Percentiles rank a stretch among this genome's conserved stretches.
These are phyloP conservation scores for Melocanna baccifera DNA, from an alignment of 176 grass and related monocot species.

Conservation along the genomic window DNA sequence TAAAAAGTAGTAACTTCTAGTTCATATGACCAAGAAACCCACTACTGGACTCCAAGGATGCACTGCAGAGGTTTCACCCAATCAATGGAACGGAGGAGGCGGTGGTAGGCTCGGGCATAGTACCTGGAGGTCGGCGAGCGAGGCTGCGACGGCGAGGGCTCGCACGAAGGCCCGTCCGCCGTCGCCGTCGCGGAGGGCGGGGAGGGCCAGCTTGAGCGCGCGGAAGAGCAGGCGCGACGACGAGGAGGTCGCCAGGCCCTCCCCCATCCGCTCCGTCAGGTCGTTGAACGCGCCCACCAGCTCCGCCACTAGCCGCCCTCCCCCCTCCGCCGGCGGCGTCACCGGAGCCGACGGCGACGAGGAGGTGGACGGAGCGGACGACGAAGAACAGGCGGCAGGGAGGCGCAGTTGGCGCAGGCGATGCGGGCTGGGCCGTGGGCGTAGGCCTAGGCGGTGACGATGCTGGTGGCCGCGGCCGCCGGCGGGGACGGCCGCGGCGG, in stretches of 20 bases:
- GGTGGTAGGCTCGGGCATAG: neutral
- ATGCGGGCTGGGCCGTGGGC: neutral
- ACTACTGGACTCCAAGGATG: neutral
- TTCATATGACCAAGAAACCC: neutral
- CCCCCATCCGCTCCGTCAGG: constrained; percentile 69
- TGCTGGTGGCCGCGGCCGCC: constrained; percentile 14
- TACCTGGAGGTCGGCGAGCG: constrained; percentile 92
- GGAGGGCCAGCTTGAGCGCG: constrained; percentile 73
- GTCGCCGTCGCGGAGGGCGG: constrained; percentile 56
- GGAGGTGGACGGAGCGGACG: neutral
- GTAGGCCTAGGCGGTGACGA: neutral
- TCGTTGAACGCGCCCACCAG: constrained; percentile 89
- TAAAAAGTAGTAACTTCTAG: neutral
- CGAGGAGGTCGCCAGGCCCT: constrained; percentile 59
- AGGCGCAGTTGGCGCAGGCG: neutral
- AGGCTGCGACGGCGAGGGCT: constrained; percentile 60
- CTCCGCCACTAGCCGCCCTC: constrained; percentile 83
- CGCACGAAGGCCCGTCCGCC: constrained; percentile 58
- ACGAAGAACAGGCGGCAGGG: neutral
- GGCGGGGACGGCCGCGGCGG: constrained; percentile 24
- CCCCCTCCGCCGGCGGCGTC: constrained; percentile 34
- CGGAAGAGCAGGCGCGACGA: constrained; percentile 84
- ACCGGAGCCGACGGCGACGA: neutral
- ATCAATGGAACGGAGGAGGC: neutral
- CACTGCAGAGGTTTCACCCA: neutral